Evolutionary conservation across 2,329 filamentous ascomycete species (phyloP).

Genomic region (Stachybotrys elegans): DNA sequence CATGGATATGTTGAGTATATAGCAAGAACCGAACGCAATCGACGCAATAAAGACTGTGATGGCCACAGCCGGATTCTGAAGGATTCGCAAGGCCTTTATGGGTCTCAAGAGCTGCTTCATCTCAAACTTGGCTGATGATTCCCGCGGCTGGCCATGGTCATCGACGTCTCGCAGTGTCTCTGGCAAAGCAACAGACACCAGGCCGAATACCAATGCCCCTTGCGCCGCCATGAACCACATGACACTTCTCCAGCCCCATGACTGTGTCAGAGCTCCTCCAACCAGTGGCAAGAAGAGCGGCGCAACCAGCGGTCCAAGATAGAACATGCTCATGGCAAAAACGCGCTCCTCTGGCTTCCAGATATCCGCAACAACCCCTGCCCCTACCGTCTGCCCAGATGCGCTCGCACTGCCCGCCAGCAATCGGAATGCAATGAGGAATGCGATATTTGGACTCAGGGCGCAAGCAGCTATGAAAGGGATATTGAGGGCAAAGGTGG

Average conservation of each 20-base stretch:
- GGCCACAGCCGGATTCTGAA: constrained; percentile 68
- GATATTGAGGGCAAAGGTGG: constrained; percentile 67
- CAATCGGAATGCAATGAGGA: constrained; percentile 74
- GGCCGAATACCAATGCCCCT: constrained; percentile 51
- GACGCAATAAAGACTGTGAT: constrained; percentile 70
- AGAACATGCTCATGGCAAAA: constrained; percentile 77
- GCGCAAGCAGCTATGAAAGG: constrained; percentile 67
- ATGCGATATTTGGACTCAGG: constrained; percentile 62
- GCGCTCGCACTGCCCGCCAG: constrained; percentile 72
- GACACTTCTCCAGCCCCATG: constrained; percentile 68
- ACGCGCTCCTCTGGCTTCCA: constrained; percentile 72
- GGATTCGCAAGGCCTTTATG: constrained; percentile 58
- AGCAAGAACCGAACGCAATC: constrained; percentile 71
- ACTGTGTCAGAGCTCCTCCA: constrained; percentile 65
- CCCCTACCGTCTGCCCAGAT: constrained; percentile 77
- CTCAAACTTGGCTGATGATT: constrained; percentile 47
- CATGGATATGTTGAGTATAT: constrained; percentile 72
- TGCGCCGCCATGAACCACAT: constrained; percentile 75
- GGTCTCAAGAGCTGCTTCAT: constrained; percentile 47
- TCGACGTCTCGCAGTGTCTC: constrained; percentile 52
- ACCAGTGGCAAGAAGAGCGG: constrained; percentile 73
- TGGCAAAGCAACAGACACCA: constrained; percentile 57
- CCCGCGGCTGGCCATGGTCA: constrained; percentile 8
- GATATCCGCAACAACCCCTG: constrained; percentile 76
- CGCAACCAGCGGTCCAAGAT: constrained; percentile 71